Base-by-base conservation (phyloP, 2,329 filamentous ascomycete species). In the Aspergillus sojae region DNA sequence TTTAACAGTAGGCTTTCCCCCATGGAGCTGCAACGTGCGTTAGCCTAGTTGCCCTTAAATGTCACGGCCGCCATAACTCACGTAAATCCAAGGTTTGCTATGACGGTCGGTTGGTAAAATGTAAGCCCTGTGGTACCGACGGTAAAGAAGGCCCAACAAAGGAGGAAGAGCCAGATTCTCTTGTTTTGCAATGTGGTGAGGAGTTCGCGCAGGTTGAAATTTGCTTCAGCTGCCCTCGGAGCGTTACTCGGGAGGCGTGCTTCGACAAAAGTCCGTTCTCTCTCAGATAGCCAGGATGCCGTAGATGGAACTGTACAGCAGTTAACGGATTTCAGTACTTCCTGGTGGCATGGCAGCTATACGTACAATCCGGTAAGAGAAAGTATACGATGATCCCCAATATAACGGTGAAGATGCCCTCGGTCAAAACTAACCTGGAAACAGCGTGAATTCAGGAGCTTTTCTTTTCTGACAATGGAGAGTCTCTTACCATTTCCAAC, bases 51-150 rank as follows among this genome's bases (percentile, higher is more conserved):
- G 14, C n/a, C 21, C n/a, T 23, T 3, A 11, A 5, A 3, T 5
- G 9, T 5, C n/a, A 21, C 43, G 2, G n/a, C 23, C 14, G 21
- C 4, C 26, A 4, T 7, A 32, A 26, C 55, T 30, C 32, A 60
- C 58, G 58, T 55, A 41, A 60, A 60, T 1, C 58, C 58, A 3
- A 60, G 21, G 21, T 63, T 63, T 9, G 62, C 62, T 23, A 63
- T 61, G 0, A 63, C 58, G 2, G 54, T 61, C 2, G 62, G 62
- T 7, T 63, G 62, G 53, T 63, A 63, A 26, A 61, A 63, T 16
- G 28, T 30, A 1, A 63, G 43, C 1, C 58, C 62, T 0, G 56
- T 59, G 10, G 58, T 63, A 4, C 62, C 62, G 19, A 57, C 32
- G 4, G 58, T 61, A n/a, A 53, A 61, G 16, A 60, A 63, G 5